Base-by-base conservation (phyloP, 139 green algal species). In the Picochlorum sp. region DNA sequence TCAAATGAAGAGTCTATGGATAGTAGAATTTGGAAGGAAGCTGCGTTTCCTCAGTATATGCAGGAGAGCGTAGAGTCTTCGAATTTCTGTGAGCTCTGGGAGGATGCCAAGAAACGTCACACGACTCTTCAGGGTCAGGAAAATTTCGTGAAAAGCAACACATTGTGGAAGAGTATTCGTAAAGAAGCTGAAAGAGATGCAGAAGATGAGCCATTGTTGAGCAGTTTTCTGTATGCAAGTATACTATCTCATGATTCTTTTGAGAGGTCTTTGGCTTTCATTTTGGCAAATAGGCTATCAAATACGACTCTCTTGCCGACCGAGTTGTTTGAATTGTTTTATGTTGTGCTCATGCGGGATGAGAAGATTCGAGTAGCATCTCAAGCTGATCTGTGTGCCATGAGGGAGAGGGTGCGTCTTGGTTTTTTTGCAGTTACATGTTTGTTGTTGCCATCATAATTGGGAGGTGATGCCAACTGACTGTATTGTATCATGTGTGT, bases 181-280 rank as follows among this genome's bases (percentile, higher is more conserved):
- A 55, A 16, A 6, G 81, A 88, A 52, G 76, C 79, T 3, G 51
- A 69, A 45, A 28, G 21, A 2, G 81, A 88, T 24, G 76, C 79
- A 0, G 30, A 49, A 9, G 16, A 65, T 13, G 81, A 88, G 69
- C 79, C 81, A 11, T 62, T 88, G 28, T 73, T 86, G 21, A 77
- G 59, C 65, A 77, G 62, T 76, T 88, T 88, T 57, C 71, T 86
- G 55, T 83, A 84, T 59, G 79, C 79, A 18, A 73, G 56, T 61
- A 78, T 88, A 41, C 71, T 88, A 15, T 75, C 62, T 3, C 81
- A 88, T 61, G 57, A 79, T 63, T 75, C 54, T 66, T 83, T 88
- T 63, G 71, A 73, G 49, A 65, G 71, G 50, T 67, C 68, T 2
- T 72, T 88, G 61, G 74, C 79, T 9, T 84, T 84, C 61, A 67